Conservation (phyloP, 805 yeast species). For the Pichia sporocuriosa region DNA sequence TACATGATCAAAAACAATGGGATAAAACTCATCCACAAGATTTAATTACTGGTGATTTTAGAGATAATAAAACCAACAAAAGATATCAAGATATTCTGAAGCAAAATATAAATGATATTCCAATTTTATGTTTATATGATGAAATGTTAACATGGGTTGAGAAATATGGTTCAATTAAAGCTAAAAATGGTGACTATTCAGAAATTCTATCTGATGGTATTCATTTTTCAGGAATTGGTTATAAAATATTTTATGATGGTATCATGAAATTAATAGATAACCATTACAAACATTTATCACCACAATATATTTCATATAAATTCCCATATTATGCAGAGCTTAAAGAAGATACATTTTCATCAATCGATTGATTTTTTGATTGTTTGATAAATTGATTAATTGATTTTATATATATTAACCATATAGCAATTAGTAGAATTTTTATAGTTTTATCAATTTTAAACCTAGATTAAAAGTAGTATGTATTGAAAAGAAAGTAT, state of each 20-base stretch:
- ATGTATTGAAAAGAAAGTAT: no score
- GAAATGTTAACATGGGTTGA: constrained; percentile 8
- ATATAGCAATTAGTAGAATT: no score
- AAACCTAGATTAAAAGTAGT: no score
- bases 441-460: no score
- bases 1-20: constrained; percentile 43
- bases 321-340: constrained; percentile 21
- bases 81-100: constrained; percentile 46
- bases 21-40: constrained; percentile 29
- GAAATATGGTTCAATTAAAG: neutral
- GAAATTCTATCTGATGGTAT: constrained; percentile 37
- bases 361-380: neutral
- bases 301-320: constrained; percentile 15
- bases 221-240: constrained; percentile 36
- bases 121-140: constrained; percentile 35
- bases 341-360: constrained; percentile 2
- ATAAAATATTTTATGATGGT: constrained; percentile 32
- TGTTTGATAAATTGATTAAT: neutral
- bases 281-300: constrained; percentile 28
- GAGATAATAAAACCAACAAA: constrained; percentile 40
- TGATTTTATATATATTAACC: no score
- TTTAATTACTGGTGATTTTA: constrained; percentile 33
- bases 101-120: constrained; percentile 33
- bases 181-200: constrained; percentile 5
- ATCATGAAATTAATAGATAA: constrained; percentile 26